Evolutionary conservation across 1,284 basidiomycete species (phyloP).

Genomic region (Hemileccinum hortonii): DNA sequence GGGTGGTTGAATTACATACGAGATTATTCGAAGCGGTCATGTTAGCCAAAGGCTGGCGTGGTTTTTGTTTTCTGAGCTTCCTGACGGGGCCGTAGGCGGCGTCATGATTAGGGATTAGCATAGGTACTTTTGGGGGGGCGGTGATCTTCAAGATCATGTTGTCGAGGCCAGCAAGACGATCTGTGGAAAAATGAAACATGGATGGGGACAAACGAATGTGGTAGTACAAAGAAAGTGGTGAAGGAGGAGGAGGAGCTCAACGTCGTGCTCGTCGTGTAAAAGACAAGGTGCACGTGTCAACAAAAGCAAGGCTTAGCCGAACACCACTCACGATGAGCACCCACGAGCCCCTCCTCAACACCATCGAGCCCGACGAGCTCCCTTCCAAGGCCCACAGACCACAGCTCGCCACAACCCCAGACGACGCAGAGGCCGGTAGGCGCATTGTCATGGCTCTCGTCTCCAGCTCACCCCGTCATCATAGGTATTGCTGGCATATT

Average conservation of each 20-base stretch:
- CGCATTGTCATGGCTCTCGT: slow-evolving; percentile 1
- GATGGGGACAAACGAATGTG: slow-evolving; percentile 17
- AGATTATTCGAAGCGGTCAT: slow-evolving; percentile 26
- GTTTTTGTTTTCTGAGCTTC: slow-evolving; percentile 25
- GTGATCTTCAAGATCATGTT: slow-evolving; percentile 38
- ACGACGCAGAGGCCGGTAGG: slow-evolving; percentile 72
- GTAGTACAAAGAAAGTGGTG: background rate
- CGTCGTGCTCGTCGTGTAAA: slow-evolving; percentile 13
- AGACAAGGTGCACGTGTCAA: slow-evolving; percentile 11
- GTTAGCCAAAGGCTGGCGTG: slow-evolving; percentile 24
- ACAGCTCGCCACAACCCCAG: slow-evolving; percentile 52
- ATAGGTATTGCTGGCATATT: slow-evolving; percentile 74
- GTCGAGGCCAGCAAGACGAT: slow-evolving; percentile 45
- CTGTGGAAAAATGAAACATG: slow-evolving; percentile 37
- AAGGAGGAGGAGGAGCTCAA: slow-evolving; percentile 5
- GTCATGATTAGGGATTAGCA: slow-evolving; percentile 28
- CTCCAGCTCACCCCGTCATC: slow-evolving; percentile 3
- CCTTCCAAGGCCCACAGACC: slow-evolving; percentile 27
- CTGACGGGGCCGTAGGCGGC: slow-evolving; percentile 16
- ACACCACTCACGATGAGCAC: slow-evolving; percentile 44
- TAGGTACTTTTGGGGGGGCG: slow-evolving; percentile 28
- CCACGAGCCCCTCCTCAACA: slow-evolving; percentile 57
- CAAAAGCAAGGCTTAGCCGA: slow-evolving; percentile 6
- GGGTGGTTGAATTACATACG: slow-evolving; percentile 31
- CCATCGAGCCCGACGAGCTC: slow-evolving; percentile 71